phyloP scores from a whole-genome alignment of 345 rosid genomes.

The Passiflora organensis region DNA sequence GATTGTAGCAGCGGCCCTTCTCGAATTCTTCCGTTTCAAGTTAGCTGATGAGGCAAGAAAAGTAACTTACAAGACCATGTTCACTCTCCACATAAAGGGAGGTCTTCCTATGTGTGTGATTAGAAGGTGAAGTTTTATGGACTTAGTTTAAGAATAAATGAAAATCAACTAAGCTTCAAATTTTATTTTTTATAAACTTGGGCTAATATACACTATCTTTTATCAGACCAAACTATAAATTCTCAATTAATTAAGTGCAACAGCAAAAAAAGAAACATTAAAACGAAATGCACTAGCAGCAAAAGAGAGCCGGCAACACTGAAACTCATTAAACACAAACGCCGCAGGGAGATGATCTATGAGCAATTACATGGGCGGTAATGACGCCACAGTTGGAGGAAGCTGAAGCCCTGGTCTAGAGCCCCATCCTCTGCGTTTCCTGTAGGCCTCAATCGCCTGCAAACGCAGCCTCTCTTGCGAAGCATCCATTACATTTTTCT shows the following conservation, averaged over 20 bases:
- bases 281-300: no score
- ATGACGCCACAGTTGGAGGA: slow-evolving; percentile 28
- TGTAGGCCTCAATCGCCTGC: slow-evolving; percentile 71
- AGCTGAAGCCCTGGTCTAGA: slow-evolving; percentile 61
- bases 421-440: slow-evolving; percentile 65
- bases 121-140: slow-evolving; percentile 19
- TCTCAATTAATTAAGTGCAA: no score
- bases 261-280: no score
- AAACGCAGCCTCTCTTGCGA: slow-evolving; percentile 68
- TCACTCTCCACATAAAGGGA: slow-evolving; percentile 56
- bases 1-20: slow-evolving; percentile 50
- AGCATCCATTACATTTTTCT: slow-evolving; percentile 41
- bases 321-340: no score
- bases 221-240: no score
- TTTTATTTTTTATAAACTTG: no score
- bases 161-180: no score
- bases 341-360: no score
- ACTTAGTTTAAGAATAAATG: no score
- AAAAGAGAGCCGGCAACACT: no score
- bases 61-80: slow-evolving; percentile 47
- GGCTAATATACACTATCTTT: no score
- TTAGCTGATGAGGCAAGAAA: slow-evolving; percentile 34
- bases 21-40: slow-evolving; percentile 48
- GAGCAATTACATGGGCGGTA: slow-evolving; percentile 11
- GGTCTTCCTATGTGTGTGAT: slow-evolving; percentile 42